Conservation (phyloP, 2,329 filamentous ascomycete genomes). For the Aspergillus sp. region DNA sequence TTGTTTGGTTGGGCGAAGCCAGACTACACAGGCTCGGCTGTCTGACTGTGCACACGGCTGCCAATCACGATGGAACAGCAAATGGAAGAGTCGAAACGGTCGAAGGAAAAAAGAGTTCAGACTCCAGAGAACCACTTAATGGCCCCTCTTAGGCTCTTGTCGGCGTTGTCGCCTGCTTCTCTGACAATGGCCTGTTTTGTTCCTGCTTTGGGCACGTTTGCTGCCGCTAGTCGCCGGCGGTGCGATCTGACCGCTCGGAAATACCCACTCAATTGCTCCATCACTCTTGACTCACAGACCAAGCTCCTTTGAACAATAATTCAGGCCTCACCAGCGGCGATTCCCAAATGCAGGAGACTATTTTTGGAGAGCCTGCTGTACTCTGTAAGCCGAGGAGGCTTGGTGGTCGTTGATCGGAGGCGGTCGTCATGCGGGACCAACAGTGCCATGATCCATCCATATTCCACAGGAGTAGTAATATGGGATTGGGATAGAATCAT, state of each 20-base stretch:
- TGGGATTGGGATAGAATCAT: neutral
- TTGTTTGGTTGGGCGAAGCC: neutral
- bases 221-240: constrained; percentile 24
- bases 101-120: constrained; percentile 3
- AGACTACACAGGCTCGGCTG: neutral
- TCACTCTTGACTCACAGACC: constrained; percentile 10
- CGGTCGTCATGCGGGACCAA: neutral
- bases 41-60: constrained; percentile 5
- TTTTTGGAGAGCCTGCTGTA: neutral
- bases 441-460: neutral
- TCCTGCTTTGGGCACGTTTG: constrained; percentile 29
- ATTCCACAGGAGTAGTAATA: neutral
- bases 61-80: constrained; percentile 19
- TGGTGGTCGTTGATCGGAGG: neutral
- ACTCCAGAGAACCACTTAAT: constrained; percentile 11
- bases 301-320: neutral
- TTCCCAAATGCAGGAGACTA: constrained; percentile 3
- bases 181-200: constrained; percentile 14
- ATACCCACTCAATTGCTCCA: constrained; percentile 13
- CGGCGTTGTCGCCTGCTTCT: neutral
- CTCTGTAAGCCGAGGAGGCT: neutral
- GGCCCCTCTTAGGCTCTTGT: constrained; percentile 7
- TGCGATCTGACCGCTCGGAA: constrained; percentile 23
- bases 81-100: constrained; percentile 9
- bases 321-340: neutral